Base-by-base conservation (phyloP, 352 stramenopile genomes). In the Globisporangium nodosum region DNA sequence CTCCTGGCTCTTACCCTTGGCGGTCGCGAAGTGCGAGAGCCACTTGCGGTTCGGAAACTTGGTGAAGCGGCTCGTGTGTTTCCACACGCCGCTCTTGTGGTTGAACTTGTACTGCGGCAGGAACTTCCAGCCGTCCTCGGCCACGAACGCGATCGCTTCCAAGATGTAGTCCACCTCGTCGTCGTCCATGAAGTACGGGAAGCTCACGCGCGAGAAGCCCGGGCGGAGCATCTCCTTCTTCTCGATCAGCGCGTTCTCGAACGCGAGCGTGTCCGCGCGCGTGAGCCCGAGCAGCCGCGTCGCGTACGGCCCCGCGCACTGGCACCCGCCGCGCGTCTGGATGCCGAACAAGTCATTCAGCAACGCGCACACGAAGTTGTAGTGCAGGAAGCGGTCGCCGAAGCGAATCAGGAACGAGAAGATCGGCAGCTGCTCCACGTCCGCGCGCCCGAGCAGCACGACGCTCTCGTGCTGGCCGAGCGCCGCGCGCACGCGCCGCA, bases 341-440 rank as follows among this genome's bases (percentile, higher is more conserved):
- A 99, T 88, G 4, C 97, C 97, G 70, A 99, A 99, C 5, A 99
- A 63, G 74, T 99, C 97, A 65, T 99, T 99, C 3, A 99, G 72
- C 50, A 99, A 71, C 20, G 95, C 93, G 57, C 90, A 98, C 13
- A 99, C 96, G 58, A 98, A 99, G 66, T 99, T 98, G 76, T 97
- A 99, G 69, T 99, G 97, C 42, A 99, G 68, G 69, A 98, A 98
- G 16, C 88, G 61, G 31, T 83, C 68, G 0, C 81, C 78, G 39
- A 81, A 94, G 35, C 83, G 81, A 35, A 99, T 81, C 12, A 99
- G 68, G 59, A 99, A 98, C 2, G 94, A 98, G 65, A 98, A 96
- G 30, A 98, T 96, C 1, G 95, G 94, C n/a, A 98, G 73, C 33
- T 92, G 60, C 13, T 72, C 70, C 27, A 70, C 58, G 13, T 66